Base-by-base conservation (phyloP, 2,329 filamentous ascomycete genomes). In the Phyllosticta paracitricarpa region DNA sequence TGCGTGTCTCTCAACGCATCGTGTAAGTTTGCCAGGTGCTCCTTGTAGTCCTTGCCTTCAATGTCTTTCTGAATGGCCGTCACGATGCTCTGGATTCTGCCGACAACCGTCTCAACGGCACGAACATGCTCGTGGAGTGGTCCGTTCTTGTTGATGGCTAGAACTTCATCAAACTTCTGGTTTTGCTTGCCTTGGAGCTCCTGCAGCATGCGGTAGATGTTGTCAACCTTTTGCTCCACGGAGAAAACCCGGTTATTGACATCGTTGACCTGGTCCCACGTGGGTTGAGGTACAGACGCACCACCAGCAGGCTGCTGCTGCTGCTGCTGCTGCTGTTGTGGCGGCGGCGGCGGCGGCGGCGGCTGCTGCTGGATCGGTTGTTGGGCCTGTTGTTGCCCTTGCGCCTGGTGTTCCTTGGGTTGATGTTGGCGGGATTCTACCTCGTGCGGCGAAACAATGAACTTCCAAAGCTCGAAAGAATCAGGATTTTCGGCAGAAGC, bases 401-500 rank as follows among this genome's bases (percentile, higher is more conserved):
- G 60, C 24, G 25, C 64, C 57, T 22, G 66, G 51, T 48, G 64
- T 61, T 65, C 64, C 53, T 66, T 64, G 59, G 64, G 61, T 59
- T 54, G 68, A 61, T 62, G 24, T 26, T 30, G 56, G 25, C 71
- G 61, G 28, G 28, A 30, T 30, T 30, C 28, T 1, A 72, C 65
- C 63, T 72, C 73, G n/a, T 71, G 76, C 64, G 68, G 86, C 70
- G 86, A 84, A 58, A 94, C 84, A 40, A 89, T 81, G 71, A 97
- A 83, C 72, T 93, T 95, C 80, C 92, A 94, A 66, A 96, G 75
- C 75, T 99, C 94, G 69, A 97, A 96, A 4, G 91, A 96, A 76
- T 99, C 94, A 0, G 94, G 91, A 68, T 86, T 92, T 66, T 97
- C 93, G 30, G 90, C 89, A 2, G 90, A 93, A 17, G 90, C 89